Evolutionary conservation across 306 rosid genomes (phyloP).

Genomic region (Cucurbita maxima): DNA sequence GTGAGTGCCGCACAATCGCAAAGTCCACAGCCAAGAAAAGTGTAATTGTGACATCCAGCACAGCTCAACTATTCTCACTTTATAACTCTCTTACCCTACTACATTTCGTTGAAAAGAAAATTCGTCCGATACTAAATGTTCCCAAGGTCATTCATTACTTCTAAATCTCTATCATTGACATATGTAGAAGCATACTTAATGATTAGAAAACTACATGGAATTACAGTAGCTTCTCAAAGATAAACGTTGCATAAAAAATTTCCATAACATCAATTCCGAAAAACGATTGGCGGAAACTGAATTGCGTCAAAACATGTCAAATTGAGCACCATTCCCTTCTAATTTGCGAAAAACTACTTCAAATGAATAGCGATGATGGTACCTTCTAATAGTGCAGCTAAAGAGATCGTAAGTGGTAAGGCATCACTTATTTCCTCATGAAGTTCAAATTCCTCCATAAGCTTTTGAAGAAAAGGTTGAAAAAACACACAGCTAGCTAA

Average conservation of each 20-base stretch:
- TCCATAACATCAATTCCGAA: background rate
- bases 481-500: conserved; percentile 65
- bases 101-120: background rate
- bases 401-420: conserved; percentile 52
- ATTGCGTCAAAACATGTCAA: background rate
- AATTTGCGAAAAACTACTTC: background rate
- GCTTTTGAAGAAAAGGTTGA: conserved; percentile 38
- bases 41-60: too few relatives aligned
- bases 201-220: background rate
- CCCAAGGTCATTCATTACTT: background rate
- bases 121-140: background rate
- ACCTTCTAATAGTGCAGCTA: conserved; percentile 59
- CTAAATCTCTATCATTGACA: background rate
- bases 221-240: background rate
- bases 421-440: conserved; percentile 25
- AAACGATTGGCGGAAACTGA: background rate
- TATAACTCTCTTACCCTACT: background rate
- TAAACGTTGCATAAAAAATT: background rate
- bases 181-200: background rate
- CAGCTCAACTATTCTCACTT: background rate
- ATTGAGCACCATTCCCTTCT: background rate
- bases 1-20: too few relatives aligned
- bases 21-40: too few relatives aligned
- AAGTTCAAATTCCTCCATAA: conserved; percentile 31
- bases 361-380: background rate